Evolutionary conservation across 2,329 filamentous ascomycete genomes (phyloP), one percentile per base, ranked within the genome.

Genomic region (Camptophora hylomeconis): DNA sequence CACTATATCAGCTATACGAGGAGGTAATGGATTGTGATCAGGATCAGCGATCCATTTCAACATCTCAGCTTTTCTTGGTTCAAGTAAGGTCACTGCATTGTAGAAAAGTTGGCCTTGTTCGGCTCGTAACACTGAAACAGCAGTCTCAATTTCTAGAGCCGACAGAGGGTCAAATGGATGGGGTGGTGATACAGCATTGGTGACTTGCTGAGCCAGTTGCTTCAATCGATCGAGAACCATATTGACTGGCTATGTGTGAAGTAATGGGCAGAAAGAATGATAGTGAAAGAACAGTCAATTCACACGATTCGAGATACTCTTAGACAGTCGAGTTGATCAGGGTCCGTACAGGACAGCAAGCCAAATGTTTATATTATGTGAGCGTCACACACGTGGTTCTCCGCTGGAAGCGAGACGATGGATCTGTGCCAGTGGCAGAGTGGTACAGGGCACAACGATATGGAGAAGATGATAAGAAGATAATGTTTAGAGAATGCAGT

Each of bases 1-100:
- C 3, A 92, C 81, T 1, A 89, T 67, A 52, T 93, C 84, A 6
- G 83, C 84, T 5, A 83, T 60, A 46, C 84, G 71, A 18, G 65
- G 54, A 7, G 84, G 84, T 24, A 72, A 64, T 1, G 73, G 65
- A 0, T 63, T 58, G 7, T 61, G 65, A 12, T 69, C 57, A 1
- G 79, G 72, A 33, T 73, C 64, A 26, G 67, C 72, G 8, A 92
- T 57, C 82, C 82, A 93, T 35, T 67, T 69, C 50, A 75, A 63
- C 80, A 92, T 84, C 45, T 83, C 74, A 24, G 67, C 72, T 63
- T 93, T 93, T 40, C 77, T 77, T 26, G 84, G 84, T 61, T 93
- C 84, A 45, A 75, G 76, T 16, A 92, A 62, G 2, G 81, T 80
- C 32, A 93, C 75, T 2, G 84, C 80, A 60, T 93, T 89, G 69